Evolutionary conservation across 2,329 filamentous ascomycete species (phyloP).

Genomic region (Ustilaginoidea virens): DNA sequence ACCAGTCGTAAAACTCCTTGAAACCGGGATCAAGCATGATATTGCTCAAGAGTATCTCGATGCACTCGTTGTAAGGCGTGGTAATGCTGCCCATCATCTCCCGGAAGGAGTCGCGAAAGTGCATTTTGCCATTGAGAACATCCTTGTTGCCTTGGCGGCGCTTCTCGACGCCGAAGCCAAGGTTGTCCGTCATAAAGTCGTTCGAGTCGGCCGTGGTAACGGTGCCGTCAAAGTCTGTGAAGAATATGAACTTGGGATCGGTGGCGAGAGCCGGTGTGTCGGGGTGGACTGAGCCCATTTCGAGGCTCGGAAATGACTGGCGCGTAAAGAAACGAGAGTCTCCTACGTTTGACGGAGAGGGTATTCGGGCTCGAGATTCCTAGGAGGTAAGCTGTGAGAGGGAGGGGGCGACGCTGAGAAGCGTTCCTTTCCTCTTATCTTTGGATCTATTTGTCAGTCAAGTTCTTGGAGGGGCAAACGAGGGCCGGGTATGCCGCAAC

Average conservation of each 20-base stretch:
- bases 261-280: slow-evolving; percentile 43
- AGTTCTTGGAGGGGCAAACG: slow-evolving; percentile 5
- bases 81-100: slow-evolving; percentile 84
- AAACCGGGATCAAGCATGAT: slow-evolving; percentile 84
- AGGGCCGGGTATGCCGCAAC: no score
- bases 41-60: slow-evolving; percentile 61
- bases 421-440: no score
- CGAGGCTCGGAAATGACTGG: not conserved
- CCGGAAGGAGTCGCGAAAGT: slow-evolving; percentile 76
- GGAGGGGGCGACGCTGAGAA: no score
- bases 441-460: no score
- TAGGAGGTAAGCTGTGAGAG: no score
- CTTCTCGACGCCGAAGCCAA: slow-evolving; percentile 63
- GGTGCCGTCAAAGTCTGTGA: slow-evolving; percentile 96
- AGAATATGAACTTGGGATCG: slow-evolving; percentile 87
- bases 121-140: slow-evolving; percentile 53
- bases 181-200: slow-evolving; percentile 70
- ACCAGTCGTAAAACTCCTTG: slow-evolving; percentile 75
- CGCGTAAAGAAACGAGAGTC: no score
- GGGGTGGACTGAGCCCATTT: slow-evolving; percentile 25
- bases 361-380: no score
- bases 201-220: slow-evolving; percentile 62
- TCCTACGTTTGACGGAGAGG: no score
- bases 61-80: slow-evolving; percentile 68
- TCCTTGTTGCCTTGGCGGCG: slow-evolving; percentile 62